Conservation (phyloP, 768 basidiomycete species). For the Russula vinacea region DNA sequence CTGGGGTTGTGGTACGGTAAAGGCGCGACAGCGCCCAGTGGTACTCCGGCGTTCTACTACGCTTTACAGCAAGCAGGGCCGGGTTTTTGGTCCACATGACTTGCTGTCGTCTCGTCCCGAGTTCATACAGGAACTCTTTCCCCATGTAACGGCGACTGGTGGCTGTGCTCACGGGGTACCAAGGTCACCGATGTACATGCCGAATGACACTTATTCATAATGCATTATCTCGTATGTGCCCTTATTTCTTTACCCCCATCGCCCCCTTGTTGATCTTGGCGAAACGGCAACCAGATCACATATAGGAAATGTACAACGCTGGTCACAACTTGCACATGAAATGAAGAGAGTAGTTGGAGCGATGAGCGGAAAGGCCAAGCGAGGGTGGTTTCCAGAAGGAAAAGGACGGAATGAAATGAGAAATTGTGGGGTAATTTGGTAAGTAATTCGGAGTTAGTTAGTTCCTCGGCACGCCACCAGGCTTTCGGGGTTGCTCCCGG, state of each 20-base stretch:
- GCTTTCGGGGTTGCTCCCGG: conserved; percentile 13
- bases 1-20: not conserved
- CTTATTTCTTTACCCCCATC: conserved; percentile 5
- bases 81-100: not conserved
- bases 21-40: not conserved
- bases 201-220: not conserved
- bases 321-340: not conserved
- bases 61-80: not conserved
- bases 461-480: conserved; percentile 20
- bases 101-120: not conserved
- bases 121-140: too few relatives aligned
- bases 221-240: not conserved
- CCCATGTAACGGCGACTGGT: not conserved
- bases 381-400: not conserved
- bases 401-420: not conserved
- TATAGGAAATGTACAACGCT: conserved; percentile 1
- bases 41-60: not conserved
- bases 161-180: conserved; percentile 14
- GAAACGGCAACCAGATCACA: conserved; percentile 7
- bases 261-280: conserved; percentile 8
- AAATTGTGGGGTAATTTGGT: conserved; percentile 9
- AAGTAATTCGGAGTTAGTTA: conserved; percentile 7
- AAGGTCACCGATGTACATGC: not conserved
- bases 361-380: conserved; percentile 2
- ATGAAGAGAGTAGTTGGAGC: conserved; percentile 15